Percentiles rank a stretch among this genome's conserved stretches.
Conservation (phyloP, 2,329 filamentous ascomycete genomes). For the Rutstroemia sydowiana region DNA sequence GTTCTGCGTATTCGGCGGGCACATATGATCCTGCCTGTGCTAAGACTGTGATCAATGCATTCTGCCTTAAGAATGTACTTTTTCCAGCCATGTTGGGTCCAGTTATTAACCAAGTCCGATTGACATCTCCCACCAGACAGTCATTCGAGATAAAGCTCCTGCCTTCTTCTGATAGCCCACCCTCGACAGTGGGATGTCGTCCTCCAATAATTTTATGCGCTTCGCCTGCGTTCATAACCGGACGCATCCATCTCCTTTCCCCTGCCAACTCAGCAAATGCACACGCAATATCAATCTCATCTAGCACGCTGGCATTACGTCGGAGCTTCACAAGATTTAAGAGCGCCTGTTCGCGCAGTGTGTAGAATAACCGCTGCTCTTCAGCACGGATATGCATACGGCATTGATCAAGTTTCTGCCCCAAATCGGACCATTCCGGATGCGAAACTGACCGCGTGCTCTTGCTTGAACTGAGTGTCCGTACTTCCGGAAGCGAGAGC, state of each 20-base stretch:
- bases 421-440: constrained; percentile 76
- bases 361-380: constrained; percentile 72
- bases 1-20: constrained; percentile 74
- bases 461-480: constrained; percentile 70
- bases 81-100: constrained; percentile 99
- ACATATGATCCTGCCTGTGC: constrained; percentile 92
- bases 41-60: constrained; percentile 87
- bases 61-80: constrained; percentile 91
- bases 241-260: constrained; percentile 67
- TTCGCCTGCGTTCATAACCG: constrained; percentile 57
- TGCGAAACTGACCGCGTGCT: constrained; percentile 80
- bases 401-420: constrained; percentile 68
- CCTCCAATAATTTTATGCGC: constrained; percentile 75
- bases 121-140: constrained; percentile 67
- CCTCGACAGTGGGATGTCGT: constrained; percentile 86
- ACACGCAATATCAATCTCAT: constrained; percentile 85
- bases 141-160: constrained; percentile 80
- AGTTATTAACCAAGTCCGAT: constrained; percentile 60
- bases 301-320: constrained; percentile 82
- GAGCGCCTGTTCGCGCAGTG: constrained; percentile 69
- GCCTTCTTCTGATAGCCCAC: constrained; percentile 70
- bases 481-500: constrained; percentile 26
- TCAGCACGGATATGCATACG: constrained; percentile 74
- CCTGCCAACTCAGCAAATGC: constrained; percentile 74
- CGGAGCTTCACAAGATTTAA: constrained; percentile 77